Base-by-base conservation (phyloP, 2,329 filamentous ascomycete species). In the Hymenoscyphus scutula region DNA sequence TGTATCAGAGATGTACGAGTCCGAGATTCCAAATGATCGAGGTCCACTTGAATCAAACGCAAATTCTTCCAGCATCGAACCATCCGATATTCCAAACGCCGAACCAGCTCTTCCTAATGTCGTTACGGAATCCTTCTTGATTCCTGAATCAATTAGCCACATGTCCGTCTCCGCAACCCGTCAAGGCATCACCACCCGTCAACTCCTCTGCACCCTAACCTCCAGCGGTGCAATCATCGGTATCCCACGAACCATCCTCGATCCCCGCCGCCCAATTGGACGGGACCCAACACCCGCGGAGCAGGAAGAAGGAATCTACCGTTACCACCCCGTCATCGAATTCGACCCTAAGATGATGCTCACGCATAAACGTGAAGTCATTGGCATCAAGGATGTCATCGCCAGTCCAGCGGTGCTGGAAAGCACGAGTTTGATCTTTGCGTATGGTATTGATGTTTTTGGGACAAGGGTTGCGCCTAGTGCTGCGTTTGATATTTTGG, bases 1-100 rank as follows among this genome's bases (percentile, higher is more conserved):
- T 23, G 83, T 97, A 11, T 88, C 90, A 0, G 94, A 99, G 73
- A 84, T 99, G 38, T 98, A 93, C 77, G 95, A 97, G 75, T 97
- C 93, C 0, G 82, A 89, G 0, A 77, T 87, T 11, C 81, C 91
- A 25, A 95, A 99, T 74, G 90, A 97, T 76, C 89, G 95, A 61
- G 95, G 94, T 1, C 84, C 89, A 2, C 82, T 96, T 1, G 89
- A 84, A 58, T 82, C 87, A 25, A 78, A 84, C 1, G 79, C 81
- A 51, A 94, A 93, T 72, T 91, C 88, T 72, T 97, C 94, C 0
- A 88, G 88, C n/a, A 78, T 96, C 56, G 81, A 87, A 59, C 88
- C 89, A 2, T 79, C 87, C 1, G 82, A 86, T 54, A 76, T 77
- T 1, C 81, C 82, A 0, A 82, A 81, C 1, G 81, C 81, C 30